Evolutionary conservation across 2,329 filamentous ascomycete species (phyloP).

Genomic region (Paecilomyces sp.): DNA sequence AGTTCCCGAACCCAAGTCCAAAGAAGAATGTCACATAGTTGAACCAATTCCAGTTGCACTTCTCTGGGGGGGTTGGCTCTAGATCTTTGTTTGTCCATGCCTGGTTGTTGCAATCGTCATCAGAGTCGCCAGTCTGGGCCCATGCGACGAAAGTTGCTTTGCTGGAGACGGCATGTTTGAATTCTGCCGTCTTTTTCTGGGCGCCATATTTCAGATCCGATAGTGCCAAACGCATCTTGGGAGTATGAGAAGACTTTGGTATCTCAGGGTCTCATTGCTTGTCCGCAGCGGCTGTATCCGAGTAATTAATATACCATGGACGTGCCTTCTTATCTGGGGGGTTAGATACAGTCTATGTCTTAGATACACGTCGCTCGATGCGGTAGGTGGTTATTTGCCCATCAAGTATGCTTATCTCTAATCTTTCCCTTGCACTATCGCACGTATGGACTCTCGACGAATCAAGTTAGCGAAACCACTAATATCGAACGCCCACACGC

Average conservation of each 20-base stretch:
- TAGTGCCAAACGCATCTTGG: background rate
- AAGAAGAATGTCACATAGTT: conserved; percentile 36
- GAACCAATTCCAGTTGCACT: conserved; percentile 33
- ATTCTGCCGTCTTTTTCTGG: background rate
- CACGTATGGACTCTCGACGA: background rate
- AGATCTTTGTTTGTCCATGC: conserved; percentile 1
- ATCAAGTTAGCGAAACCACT: background rate
- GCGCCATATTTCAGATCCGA: background rate
- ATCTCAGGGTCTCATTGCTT: background rate
- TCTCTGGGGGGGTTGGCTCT: conserved; percentile 30
- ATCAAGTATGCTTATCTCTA: background rate
- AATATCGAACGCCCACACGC: background rate
- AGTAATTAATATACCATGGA: background rate
- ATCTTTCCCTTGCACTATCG: background rate
- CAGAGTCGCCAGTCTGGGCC: background rate
- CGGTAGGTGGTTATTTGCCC: background rate
- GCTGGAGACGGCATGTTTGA: background rate
- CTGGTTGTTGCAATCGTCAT: background rate
- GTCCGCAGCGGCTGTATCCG: background rate
- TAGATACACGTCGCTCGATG: background rate
- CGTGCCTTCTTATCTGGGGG: background rate
- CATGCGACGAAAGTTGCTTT: background rate
- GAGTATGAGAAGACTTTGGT: background rate
- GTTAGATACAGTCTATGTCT: background rate
- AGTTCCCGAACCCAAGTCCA: conserved; percentile 35